phyloP scores from a whole-genome alignment of 108 stramenopile genomes.

The Parmales sp. region DNA sequence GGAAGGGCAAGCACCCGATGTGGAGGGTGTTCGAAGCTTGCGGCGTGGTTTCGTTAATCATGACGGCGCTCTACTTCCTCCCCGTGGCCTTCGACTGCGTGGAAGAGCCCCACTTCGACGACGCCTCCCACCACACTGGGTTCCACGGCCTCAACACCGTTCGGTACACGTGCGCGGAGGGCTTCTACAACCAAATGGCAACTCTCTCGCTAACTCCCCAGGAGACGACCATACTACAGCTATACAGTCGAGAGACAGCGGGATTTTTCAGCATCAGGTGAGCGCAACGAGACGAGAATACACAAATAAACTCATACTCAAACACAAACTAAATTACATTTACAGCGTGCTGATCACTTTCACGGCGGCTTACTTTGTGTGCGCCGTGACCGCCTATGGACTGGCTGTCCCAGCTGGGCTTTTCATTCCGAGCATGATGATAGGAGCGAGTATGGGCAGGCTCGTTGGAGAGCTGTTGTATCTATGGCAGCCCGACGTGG shows the following conservation, averaged over 20 bases:
- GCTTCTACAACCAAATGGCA: constrained; percentile 44
- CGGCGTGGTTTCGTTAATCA: constrained; percentile 10
- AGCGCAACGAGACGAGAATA: background rate
- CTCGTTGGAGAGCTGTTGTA: constrained; percentile 7
- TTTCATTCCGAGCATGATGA: constrained; percentile 27
- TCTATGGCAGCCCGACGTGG: background rate
- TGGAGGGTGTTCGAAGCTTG: constrained; percentile 32
- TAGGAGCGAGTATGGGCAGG: constrained; percentile 19
- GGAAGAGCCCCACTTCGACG: background rate
- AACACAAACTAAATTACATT: no score
- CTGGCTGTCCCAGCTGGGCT: constrained; percentile 39
- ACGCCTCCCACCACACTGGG: constrained; percentile 2
- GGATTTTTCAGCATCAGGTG: background rate
- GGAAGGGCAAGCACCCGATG: constrained; percentile 1
- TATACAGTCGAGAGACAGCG: constrained; percentile 3
- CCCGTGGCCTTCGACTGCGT: constrained; percentile 10
- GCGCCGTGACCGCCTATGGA: constrained; percentile 41
- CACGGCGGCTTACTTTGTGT: constrained; percentile 25
- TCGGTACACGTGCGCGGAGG: constrained; percentile 16
- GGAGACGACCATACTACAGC: constrained; percentile 16
- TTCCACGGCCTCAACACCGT: constrained; percentile 11
- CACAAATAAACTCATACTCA: background rate
- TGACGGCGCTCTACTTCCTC: constrained; percentile 8
- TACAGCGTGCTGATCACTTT: constrained; percentile 20
- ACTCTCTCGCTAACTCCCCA: constrained; percentile 34